phyloP scores from a whole-genome alignment of 2,329 filamentous ascomycete genomes.

The Cladophialophora exuberans region DNA sequence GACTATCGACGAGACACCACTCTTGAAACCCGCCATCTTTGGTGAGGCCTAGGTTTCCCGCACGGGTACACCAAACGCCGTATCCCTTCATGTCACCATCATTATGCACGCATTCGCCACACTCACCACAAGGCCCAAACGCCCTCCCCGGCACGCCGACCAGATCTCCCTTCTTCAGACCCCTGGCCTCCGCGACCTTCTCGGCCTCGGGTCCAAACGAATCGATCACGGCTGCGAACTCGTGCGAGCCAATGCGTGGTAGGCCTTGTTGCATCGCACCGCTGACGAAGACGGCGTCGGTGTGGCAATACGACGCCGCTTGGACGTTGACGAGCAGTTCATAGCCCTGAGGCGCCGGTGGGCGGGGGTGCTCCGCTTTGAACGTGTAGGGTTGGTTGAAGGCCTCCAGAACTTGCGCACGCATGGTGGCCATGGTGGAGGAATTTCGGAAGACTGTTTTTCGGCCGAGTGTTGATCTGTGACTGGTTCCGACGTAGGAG shows the following conservation, averaged over 20 bases:
- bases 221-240: conserved; percentile 51
- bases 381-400: conserved; percentile 33
- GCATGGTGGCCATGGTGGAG: conserved; percentile 27
- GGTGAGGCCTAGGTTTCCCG: conserved; percentile 24
- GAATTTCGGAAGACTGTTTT: not conserved
- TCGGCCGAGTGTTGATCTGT: not conserved
- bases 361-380: conserved; percentile 40
- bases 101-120: conserved; percentile 25
- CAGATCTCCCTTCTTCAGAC: conserved; percentile 15
- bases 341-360: conserved; percentile 39
- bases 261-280: conserved; percentile 42
- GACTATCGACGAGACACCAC: conserved; percentile 33
- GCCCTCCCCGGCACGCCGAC: conserved; percentile 28
- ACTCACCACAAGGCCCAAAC: conserved; percentile 23
- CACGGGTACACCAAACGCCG: conserved; percentile 27
- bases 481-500: not conserved
- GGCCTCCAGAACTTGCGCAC: conserved; percentile 30
- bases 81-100: conserved; percentile 27
- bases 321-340: conserved; percentile 51
- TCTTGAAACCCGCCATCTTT: conserved; percentile 34
- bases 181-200: conserved; percentile 12
- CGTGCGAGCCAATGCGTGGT: conserved; percentile 50
- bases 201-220: conserved; percentile 27
- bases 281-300: conserved; percentile 42
- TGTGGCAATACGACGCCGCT: conserved; percentile 54